These are phyloP conservation scores for Epichloe gansuensis DNA, from an alignment of 2,329 filamentous ascomycete species.

Conservation along the genomic window DNA sequence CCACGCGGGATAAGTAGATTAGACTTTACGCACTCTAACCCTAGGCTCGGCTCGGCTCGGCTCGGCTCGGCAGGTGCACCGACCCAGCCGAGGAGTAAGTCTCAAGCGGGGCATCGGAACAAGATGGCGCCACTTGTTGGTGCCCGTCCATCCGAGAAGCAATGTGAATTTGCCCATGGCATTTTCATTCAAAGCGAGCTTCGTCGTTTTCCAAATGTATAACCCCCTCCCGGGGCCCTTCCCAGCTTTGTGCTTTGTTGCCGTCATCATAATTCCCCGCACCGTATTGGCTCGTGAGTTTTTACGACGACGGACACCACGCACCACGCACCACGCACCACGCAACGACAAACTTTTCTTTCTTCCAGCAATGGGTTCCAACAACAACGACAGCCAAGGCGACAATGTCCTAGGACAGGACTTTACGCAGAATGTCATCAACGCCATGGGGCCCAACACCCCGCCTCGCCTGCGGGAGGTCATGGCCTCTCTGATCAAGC, in stretches of 20 bases:
- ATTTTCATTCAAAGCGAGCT: too few species aligned
- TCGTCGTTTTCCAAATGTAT: too few species aligned
- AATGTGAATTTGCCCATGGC: too few species aligned
- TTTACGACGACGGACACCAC: background rate
- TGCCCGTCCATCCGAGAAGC: background rate
- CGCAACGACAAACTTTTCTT: too few species aligned
- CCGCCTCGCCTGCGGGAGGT: conserved; percentile 55
- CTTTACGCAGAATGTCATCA: conserved; percentile 64
- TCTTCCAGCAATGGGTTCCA: background rate
- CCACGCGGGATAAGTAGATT: too few species aligned
- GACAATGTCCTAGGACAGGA: conserved; percentile 22
- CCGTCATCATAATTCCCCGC: background rate
- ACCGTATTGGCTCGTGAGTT: background rate
- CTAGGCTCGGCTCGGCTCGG: too few species aligned
- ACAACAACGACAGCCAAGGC: background rate
- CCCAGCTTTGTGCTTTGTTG: background rate
- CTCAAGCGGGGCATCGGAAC: too few species aligned
- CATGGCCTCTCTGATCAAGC: conserved; percentile 54
- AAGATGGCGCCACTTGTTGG: background rate
- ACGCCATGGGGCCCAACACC: conserved; percentile 61
- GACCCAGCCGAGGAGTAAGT: too few species aligned
- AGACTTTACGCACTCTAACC: too few species aligned
- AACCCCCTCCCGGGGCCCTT: background rate
- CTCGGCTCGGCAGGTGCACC: too few species aligned
- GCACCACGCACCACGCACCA: background rate